Base-by-base conservation (phyloP, 1,139 yeast genomes). In the Protomyces inundatus region DNA sequence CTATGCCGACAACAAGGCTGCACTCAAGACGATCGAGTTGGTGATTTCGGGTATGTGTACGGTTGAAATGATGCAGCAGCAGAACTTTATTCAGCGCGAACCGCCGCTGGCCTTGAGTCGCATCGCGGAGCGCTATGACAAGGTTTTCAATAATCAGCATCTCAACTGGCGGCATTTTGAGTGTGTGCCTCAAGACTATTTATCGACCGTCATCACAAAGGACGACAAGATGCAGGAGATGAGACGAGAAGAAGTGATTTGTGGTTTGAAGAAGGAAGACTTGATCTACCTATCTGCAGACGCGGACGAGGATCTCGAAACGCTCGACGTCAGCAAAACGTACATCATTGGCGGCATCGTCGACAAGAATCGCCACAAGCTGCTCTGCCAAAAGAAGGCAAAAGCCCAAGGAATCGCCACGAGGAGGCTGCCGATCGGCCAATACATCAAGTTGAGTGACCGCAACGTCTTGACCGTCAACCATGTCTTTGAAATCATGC, bases 331-430 rank as follows among this genome's bases (percentile, higher is more conserved):
- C 3, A 86, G 85, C 4, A 80, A 81, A 73, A 87, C 95, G 0
- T 93, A 93, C 71, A 83, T 91, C 55, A 85, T 93, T 62, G 98
- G 98, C 7, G 98, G 98, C 0, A 91, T 93, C 64, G 98, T 93
- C 6, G 98, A 93, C 74, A 93, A 91, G 75, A 95, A 95, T 68
- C 82, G 98, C 69, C 88, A 93, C 77, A 91, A 91, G 64, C 80
- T 81, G 67, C 76, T 93, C 59, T 93, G 98, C 75, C 80, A 84
- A 65, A 81, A 87, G 69, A 93, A 91, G 74, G 98, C 98, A 0
- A 81, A 84, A 69, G 77, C 80, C 67, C 77, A 88, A 70, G 90
- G 90, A 0, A 79, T 93, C 32, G 75, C 79, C 54, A 89, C 95
- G 3, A 93, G 86, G 32, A 81, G 89, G 71, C 80, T 93, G 65